A percentile compares a stretch with the other conserved stretches of the same genome.
phyloP scores from a whole-genome alignment of 2,329 filamentous ascomycete species.

The Cordyceps tenuipes region DNA sequence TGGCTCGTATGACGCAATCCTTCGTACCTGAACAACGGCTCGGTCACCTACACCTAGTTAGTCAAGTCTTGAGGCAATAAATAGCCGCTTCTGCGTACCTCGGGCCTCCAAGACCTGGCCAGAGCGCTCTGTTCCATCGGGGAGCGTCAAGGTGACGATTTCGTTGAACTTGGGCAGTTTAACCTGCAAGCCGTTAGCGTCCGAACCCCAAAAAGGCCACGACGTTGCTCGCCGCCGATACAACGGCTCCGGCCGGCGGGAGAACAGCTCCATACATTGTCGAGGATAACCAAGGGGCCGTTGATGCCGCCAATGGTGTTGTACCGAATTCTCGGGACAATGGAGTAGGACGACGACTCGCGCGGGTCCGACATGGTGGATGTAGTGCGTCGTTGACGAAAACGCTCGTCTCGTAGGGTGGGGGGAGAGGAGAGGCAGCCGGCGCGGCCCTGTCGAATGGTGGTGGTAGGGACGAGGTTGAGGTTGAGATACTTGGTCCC shows the following conservation, averaged over 20 bases:
- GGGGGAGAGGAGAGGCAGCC: slow-evolving; percentile 11
- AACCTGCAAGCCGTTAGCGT: slow-evolving; percentile 50
- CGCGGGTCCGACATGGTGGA: slow-evolving; percentile 46
- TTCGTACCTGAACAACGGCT: slow-evolving; percentile 82
- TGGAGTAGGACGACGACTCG: slow-evolving; percentile 51
- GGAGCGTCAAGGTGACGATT: slow-evolving; percentile 90
- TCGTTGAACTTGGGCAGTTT: slow-evolving; percentile 98
- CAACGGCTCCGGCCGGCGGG: not conserved
- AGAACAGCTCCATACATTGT: slow-evolving; percentile 57
- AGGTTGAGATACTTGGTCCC: not conserved
- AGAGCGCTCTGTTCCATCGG: slow-evolving; percentile 87
- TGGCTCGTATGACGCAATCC: slow-evolving; percentile 10
- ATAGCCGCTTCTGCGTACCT: slow-evolving; percentile 49
- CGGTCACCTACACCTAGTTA: slow-evolving; percentile 58
- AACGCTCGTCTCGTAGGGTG: slow-evolving; percentile 12
- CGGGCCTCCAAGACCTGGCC: slow-evolving; percentile 96
- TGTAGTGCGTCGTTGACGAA: slow-evolving; percentile 12
- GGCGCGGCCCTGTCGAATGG: slow-evolving; percentile 1
- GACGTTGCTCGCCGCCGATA: not conserved
- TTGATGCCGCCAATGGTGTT: slow-evolving; percentile 98
- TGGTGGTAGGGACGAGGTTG: not conserved
- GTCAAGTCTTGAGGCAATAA: slow-evolving; percentile 16
- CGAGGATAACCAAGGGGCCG: slow-evolving; percentile 92
- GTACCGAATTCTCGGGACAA: slow-evolving; percentile 67
- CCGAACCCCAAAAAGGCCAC: not conserved